phyloP scores from a whole-genome alignment of 768 basidiomycete genomes.

The Pluteus cervinus region DNA sequence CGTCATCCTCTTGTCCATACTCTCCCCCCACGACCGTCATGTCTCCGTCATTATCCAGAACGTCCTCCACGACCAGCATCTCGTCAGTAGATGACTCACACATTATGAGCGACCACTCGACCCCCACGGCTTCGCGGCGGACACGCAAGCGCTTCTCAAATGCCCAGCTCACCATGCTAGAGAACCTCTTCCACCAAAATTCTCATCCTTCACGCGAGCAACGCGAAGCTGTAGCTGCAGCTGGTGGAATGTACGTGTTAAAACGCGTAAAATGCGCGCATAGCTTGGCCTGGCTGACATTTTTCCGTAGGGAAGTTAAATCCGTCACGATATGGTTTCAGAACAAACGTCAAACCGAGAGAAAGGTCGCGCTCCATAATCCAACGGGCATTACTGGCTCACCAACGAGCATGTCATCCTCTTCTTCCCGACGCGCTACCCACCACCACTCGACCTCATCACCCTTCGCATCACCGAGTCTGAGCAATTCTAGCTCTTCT shows the following conservation, averaged over 20 bases:
- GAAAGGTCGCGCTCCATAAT: slow-evolving; percentile 44
- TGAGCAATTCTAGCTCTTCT: slow-evolving; percentile 18
- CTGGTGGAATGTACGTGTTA: slow-evolving; percentile 56
- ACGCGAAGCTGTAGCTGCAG: slow-evolving; percentile 54
- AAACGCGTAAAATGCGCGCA: slow-evolving; percentile 8
- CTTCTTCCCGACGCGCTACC: slow-evolving; percentile 20
- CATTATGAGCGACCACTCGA: slow-evolving; percentile 22
- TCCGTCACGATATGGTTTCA: slow-evolving; percentile 83
- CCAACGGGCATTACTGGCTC: slow-evolving; percentile 16
- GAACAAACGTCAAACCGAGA: slow-evolving; percentile 71
- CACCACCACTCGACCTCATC: slow-evolving; percentile 18
- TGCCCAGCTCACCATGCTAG: slow-evolving; percentile 64
- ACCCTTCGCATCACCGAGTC: slow-evolving; percentile 18
- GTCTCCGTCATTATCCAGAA: slow-evolving; percentile 39
- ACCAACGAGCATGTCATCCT: slow-evolving; percentile 21
- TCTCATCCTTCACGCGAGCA: slow-evolving; percentile 75
- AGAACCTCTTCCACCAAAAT: slow-evolving; percentile 65
- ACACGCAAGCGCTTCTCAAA: slow-evolving; percentile 69
- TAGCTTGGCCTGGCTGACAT: slow-evolving; percentile 12
- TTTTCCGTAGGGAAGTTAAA: slow-evolving; percentile 47
- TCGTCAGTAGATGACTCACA: slow-evolving; percentile 43
- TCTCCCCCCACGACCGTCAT: slow-evolving; percentile 6
- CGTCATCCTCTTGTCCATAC: slow-evolving; percentile 8
- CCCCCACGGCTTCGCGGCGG: slow-evolving; percentile 37
- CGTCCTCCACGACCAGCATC: slow-evolving; percentile 50